A percentile compares a stretch with the other conserved stretches of the same genome.
Conservation (phyloP, 306 rosid genomes). For the Adenanthera pavonina region DNA sequence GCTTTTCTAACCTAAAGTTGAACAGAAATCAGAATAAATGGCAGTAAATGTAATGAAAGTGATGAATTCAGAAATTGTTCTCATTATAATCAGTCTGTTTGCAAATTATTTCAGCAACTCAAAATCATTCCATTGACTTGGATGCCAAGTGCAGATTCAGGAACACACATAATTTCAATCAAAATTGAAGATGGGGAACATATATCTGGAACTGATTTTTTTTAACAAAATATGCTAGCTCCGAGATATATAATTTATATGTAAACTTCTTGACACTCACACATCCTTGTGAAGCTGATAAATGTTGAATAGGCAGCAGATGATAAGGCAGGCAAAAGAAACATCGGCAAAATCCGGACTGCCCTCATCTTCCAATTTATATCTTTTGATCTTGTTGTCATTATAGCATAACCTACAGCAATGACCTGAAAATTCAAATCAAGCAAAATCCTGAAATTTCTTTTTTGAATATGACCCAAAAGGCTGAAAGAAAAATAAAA, state of each 20-base stretch:
- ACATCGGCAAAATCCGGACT: conserved; percentile 77
- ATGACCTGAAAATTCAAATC: conserved; percentile 63
- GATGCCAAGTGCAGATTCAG: conserved; percentile 13
- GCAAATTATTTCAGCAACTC: conserved; percentile 22
- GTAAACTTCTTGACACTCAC: conserved; percentile 59
- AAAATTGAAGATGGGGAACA: conserved; percentile 20
- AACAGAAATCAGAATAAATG: conserved; percentile 4
- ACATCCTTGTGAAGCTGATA: conserved; percentile 65
- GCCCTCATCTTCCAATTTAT: conserved; percentile 86
- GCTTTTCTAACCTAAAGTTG: not conserved
- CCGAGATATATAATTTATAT: not conserved
- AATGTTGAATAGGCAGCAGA: conserved; percentile 57
- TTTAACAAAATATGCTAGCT: not conserved
- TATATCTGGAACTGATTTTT: conserved; percentile 9
- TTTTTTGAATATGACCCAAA: not conserved
- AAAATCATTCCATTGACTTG: conserved; percentile 20
- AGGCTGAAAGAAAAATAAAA: not conserved
- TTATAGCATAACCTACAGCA: conserved; percentile 81
- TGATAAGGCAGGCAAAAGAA: conserved; percentile 82
- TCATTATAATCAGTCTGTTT: conserved; percentile 1
- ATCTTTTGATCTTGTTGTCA: conserved; percentile 68
- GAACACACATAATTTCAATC: not conserved
- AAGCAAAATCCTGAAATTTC: conserved; percentile 24
- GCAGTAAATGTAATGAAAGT: conserved; percentile 15
- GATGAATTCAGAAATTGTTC: conserved; percentile 17